These are phyloP conservation scores for Kuraishia piskuri DNA, from an alignment of 805 yeast genomes.

Conservation along the genomic window DNA sequence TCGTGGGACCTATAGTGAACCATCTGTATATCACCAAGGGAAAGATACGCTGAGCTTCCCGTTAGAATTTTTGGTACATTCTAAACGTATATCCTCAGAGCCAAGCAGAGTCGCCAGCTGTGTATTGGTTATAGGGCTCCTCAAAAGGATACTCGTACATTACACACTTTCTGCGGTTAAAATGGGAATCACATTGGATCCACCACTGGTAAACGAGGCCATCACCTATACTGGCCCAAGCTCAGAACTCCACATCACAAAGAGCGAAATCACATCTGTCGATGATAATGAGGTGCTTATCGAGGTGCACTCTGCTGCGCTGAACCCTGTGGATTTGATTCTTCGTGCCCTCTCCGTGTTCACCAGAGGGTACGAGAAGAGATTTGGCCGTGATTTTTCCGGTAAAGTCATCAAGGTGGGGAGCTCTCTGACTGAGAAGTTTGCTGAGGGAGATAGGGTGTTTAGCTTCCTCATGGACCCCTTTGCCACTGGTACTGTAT, in stretches of 20 bases:
- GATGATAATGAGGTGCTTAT: neutral
- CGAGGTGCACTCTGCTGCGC: constrained; percentile 1
- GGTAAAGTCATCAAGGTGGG: constrained; percentile 16
- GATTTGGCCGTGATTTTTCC: constrained; percentile 16
- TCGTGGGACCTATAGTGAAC: too few species aligned
- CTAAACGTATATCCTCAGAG: too few species aligned
- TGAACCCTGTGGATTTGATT: constrained; percentile 1
- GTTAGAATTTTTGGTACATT: too few species aligned
- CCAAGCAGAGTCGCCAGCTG: too few species aligned
- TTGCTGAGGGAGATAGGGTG: constrained; percentile 13
- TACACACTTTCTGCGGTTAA: neutral
- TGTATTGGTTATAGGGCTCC: too few species aligned
- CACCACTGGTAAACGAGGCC: neutral
- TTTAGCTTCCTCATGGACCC: constrained; percentile 7
- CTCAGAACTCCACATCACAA: neutral
- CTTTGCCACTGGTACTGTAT: constrained; percentile 28
- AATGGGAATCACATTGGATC: neutral
- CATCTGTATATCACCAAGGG: too few species aligned
- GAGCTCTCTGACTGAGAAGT: constrained; percentile 5
- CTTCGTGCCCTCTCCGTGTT: neutral
- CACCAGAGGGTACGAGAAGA: neutral
- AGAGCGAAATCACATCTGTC: neutral
- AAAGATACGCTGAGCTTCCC: too few species aligned
- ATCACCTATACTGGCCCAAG: neutral
- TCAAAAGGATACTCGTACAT: too few species aligned